Conservation (phyloP, 495 filamentous ascomycete species). For the Podospora fimiseda region DNA sequence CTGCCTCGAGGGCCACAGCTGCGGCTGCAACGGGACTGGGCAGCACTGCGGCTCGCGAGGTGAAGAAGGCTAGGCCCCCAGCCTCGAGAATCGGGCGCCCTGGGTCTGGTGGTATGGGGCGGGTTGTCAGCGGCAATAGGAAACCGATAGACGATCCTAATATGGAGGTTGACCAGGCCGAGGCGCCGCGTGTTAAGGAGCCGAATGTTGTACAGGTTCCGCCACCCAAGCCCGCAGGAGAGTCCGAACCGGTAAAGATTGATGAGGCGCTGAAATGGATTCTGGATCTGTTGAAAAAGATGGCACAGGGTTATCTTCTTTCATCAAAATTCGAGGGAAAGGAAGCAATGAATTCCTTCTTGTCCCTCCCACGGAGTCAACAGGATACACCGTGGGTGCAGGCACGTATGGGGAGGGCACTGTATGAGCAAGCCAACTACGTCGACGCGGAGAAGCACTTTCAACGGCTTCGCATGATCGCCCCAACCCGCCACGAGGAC, state of each 20-base stretch:
- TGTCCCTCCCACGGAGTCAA: conserved; percentile 61
- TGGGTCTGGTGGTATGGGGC: conserved; percentile 52
- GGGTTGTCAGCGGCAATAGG: conserved; percentile 82
- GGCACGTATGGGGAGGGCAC: conserved; percentile 77
- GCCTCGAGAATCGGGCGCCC: conserved; percentile 46
- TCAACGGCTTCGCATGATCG: conserved; percentile 62
- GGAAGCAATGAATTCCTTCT: conserved; percentile 67
- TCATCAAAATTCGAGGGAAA: conserved; percentile 70
- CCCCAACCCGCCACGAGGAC: conserved; percentile 75
- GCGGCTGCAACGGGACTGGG: conserved; percentile 45
- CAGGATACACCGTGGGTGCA: conserved; percentile 94
- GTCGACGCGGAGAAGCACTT: conserved; percentile 81
- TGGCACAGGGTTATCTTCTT: conserved; percentile 71
- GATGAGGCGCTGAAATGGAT: conserved; percentile 71
- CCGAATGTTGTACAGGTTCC: conserved; percentile 23
- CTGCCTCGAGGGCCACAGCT: conserved; percentile 52
- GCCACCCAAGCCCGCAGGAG: conserved; percentile 37
- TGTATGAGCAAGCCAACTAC: conserved; percentile 84
- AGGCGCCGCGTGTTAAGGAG: conserved; percentile 47
- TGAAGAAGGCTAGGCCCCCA: conserved; percentile 70
- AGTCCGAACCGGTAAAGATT: conserved; percentile 48
- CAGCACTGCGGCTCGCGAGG: conserved; percentile 57
- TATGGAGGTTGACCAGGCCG: conserved; percentile 57
- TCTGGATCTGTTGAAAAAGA: conserved; percentile 72
- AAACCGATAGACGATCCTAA: conserved; percentile 57